Base-by-base conservation (phyloP, 2,329 filamentous ascomycete genomes). In the Alternaria burnsii region DNA sequence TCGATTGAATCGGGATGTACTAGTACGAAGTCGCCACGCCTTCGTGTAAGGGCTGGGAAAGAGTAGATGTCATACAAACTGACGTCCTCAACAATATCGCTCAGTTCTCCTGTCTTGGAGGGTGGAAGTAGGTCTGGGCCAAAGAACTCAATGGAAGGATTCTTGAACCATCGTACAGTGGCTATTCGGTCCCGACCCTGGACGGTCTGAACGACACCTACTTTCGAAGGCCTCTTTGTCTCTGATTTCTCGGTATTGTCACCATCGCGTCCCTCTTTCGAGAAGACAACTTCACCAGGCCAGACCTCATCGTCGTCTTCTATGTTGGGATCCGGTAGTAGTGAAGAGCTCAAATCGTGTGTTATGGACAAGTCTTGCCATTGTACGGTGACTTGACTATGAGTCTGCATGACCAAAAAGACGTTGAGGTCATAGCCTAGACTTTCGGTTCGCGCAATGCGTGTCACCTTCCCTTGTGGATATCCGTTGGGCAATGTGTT, bases 341-440 rank as follows among this genome's bases (percentile, higher is more conserved):
- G 67, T 7, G 78, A 71, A 9, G 78, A 80, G 42, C 82, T 81
- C 12, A 72, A 53, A 41, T 86, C 80, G 28, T 79, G 77, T 0
- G 84, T 85, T 30, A 83, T 76, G 9, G 80, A 81, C 16, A 84
- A 78, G 68, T 89, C 85, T 67, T 88, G 86, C 87, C 87, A 89
- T 61, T 84, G 82, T 5, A 89, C 83, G 1, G 78, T 82, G 12
- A 83, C 82, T n/a, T 77, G 75, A 3, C 85, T 85, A 20, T 77
- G 78, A 11, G 82, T 84, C 32, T 79, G 78, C 52, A 82, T 77
- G 52, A 88, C 78, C 12, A 82, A 79, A 65, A 84, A 87, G 3
- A 87, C 80, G 61, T 89, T 88, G 63, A 88, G 73, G 65, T 89
- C 86, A 69, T 85, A 87, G 1, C 86, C 86, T 41, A 84, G 76